These are phyloP conservation scores for Catharanthus roseus DNA, from an alignment of 257 asterid species.

Conservation along the genomic window DNA sequence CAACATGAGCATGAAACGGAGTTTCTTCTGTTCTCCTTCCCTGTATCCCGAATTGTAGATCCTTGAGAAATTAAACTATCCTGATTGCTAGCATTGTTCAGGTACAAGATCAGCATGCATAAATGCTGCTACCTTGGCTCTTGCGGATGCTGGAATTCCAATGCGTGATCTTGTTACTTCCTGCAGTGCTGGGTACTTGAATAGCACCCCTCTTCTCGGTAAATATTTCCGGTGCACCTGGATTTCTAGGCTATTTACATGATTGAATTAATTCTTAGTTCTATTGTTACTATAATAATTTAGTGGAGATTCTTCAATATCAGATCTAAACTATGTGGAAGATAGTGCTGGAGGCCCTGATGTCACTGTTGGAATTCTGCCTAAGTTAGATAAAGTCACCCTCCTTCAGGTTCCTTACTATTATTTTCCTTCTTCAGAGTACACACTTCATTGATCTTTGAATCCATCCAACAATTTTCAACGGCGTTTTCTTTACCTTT, in stretches of 20 bases:
- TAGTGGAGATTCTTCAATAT: constrained; percentile 1
- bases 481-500: neutral
- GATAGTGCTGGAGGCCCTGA: constrained; percentile 99
- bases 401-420: constrained; percentile 70
- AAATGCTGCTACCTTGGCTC: constrained; percentile 97
- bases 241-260: neutral
- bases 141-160: constrained; percentile 96
- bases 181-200: constrained; percentile 82
- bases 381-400: constrained; percentile 86
- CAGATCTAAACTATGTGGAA: constrained; percentile 88
- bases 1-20: neutral
- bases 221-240: constrained; percentile 3
- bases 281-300: neutral
- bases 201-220: constrained; percentile 86
- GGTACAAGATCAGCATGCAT: constrained; percentile 99
- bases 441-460: neutral
- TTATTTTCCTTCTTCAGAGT: neutral
- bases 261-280: neutral
- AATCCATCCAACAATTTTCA: neutral
- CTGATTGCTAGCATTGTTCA: constrained; percentile 22
- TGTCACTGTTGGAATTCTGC: constrained; percentile 88
- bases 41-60: neutral
- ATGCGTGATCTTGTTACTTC: constrained; percentile 94
- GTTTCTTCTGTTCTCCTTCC: neutral
- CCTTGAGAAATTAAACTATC: neutral